Evolutionary conservation across 2,329 filamentous ascomycete genomes (phyloP).

Genomic region (Xylariaceae sp.): DNA sequence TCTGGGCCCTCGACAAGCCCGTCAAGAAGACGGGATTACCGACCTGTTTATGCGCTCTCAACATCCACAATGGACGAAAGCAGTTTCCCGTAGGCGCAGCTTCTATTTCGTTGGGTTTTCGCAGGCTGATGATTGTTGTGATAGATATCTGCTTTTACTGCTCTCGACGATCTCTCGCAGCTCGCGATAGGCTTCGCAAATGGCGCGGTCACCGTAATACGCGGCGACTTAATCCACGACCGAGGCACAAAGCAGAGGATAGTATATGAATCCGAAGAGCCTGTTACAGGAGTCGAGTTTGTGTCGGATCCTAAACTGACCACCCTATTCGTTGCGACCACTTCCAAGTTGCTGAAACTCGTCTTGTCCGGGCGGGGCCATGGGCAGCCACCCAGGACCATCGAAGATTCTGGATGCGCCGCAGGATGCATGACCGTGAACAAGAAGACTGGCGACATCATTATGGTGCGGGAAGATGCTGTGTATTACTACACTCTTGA

Average conservation of each 20-base stretch:
- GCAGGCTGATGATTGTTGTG: slow-evolving; percentile 1
- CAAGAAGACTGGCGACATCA: slow-evolving; percentile 70
- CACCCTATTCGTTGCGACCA: slow-evolving; percentile 88
- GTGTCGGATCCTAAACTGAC: slow-evolving; percentile 56
- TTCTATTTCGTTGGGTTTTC: background rate
- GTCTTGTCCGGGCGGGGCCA: slow-evolving; percentile 84
- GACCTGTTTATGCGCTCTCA: slow-evolving; percentile 78
- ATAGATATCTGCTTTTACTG: slow-evolving; percentile 80
- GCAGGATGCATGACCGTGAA: slow-evolving; percentile 95
- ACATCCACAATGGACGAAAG: slow-evolving; percentile 82
- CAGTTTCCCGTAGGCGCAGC: slow-evolving; percentile 70
- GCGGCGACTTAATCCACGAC: slow-evolving; percentile 92
- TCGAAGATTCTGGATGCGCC: slow-evolving; percentile 85
- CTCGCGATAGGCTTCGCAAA: slow-evolving; percentile 95
- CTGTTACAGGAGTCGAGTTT: slow-evolving; percentile 86
- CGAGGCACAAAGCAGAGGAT: slow-evolving; percentile 89
- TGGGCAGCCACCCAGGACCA: slow-evolving; percentile 77
- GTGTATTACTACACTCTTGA: slow-evolving; percentile 88
- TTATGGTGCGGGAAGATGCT: slow-evolving; percentile 91
- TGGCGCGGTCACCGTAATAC: slow-evolving; percentile 85
- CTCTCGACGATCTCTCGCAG: slow-evolving; percentile 83
- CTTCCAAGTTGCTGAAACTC: slow-evolving; percentile 77
- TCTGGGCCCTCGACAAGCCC: slow-evolving; percentile 93
- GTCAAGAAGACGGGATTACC: slow-evolving; percentile 92
- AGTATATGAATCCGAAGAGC: slow-evolving; percentile 94